Base-by-base conservation (phyloP, 768 basidiomycete genomes). In the Daedalea quercina region DNA sequence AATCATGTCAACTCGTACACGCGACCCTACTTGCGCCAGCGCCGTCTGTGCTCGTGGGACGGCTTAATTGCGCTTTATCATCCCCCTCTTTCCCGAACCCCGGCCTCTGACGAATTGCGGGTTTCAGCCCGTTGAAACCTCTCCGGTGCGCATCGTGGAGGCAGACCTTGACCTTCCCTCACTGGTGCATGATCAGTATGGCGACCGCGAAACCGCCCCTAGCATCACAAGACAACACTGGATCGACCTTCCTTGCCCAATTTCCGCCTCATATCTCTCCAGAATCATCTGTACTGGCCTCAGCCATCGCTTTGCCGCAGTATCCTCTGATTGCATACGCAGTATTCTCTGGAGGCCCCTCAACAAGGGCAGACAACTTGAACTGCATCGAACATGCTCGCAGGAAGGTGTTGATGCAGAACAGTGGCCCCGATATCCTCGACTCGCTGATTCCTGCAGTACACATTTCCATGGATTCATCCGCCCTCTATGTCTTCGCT, bases 401-500 rank as follows among this genome's bases (percentile, higher is more conserved):
- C 54, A 73, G 78, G 53, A 64, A 66, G 4, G 59, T 86, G 2
- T 47, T 82, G 9, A 61, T 67, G 19, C 69, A 67, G 44, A 73
- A 76, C 54, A 52, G 60, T 9, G 61, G 69, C 12, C 59, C 67
- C 20, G 25, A 72, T 2, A 65, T 87, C 47, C 57, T 76, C 7
- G 73, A 78, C 6, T 78, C 80, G 9, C 63, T 83, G 24, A 64
- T 87, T 22, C 69, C 79, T 41, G 73, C 75, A 54, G 75, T 80
- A 24, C 71, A 78, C 56, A 66, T 80, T 44, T 70, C 70, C 31
- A 66, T 73, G 47, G 67, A 69, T 23, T 63, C 71, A 9, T 73
- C 70, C n/a, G 60, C 67, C 23, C 71, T 88, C 50, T 79, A 85
- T 67, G 74, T 80, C n/a, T 89, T 86, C 63, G 66, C 68, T 15